Evolutionary conservation across 257 asterid genomes (phyloP), one percentile per base, ranked within the genome.

Genomic region (Penstemon barbatus): DNA sequence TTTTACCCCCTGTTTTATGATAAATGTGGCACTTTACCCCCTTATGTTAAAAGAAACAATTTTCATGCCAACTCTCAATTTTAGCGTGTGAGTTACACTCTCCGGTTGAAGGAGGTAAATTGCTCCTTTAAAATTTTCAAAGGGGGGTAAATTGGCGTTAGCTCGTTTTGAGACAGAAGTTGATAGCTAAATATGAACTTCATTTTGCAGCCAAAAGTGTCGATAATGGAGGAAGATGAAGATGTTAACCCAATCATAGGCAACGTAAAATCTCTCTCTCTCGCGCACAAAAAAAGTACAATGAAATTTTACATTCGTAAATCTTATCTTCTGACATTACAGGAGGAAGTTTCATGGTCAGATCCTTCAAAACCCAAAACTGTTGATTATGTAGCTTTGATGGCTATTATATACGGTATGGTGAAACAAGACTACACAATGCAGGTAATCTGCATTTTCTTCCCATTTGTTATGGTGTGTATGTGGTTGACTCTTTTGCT

Each of bases 381-480:
- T 4, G 71, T 76, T 49, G 85, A 87, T 72, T 85, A 78, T 74
- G 94, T 92, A 33, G 60, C 70, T 65, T 65, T 78, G 79, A 88
- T 93, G 89, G 96, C 92, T 49, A 56, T 77, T 41, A 51, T 88
- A 5, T 88, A 76, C 75, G 74, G 81, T 67, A 93, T 90, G 97
- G 76, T 87, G 66, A 85, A 85, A 77, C 83, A 79, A 78, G 98
- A 93, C 74, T 86, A 75, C 79, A 65, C 66, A 46, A 90, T 93
- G 99, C 96, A 93, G 99, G 98, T 92, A 77, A 65, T 41, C 12
- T 13, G 25, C 74, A 41, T 18, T 11, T 3, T 3, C 33, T 43
- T 62, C 25, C 36, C 60, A 5, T 5, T 37, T 6, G 15, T 36
- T 74, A 8, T 7, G 6, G 45, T 5, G 46, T 39, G 56, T 41